Evolutionary conservation across 192 early-diverging fungal genomes (phyloP), one percentile per base, ranked within the genome.

Genomic region (Phycomyces nitens): DNA sequence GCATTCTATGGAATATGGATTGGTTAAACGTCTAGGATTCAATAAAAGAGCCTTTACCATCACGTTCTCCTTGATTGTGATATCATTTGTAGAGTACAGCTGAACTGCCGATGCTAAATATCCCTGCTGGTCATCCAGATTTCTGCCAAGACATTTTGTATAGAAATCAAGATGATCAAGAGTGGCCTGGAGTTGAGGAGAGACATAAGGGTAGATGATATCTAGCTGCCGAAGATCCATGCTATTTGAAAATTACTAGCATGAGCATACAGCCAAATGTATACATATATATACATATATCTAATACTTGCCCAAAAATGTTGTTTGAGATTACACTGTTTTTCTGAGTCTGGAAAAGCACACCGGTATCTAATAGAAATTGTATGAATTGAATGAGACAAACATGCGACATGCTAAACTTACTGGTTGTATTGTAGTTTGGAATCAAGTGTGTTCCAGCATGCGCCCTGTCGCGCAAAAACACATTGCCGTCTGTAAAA

Each of bases 41-140:
- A 22, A 16, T 8, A 0, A 16, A 16, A 21, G 40, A 44, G 27
- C 42, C 23, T 10, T 69, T 69, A 69, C 67, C 51, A 69, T 34
- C 27, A 69, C 62, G 23, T 69, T 69, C 21, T 69, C 23, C 22
- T 41, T 43, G 16, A 69, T 69, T 21, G 67, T 69, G 20, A 69
- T 69, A n/a, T 62, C 60, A 38, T 61, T 69, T 14, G 59, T 56
- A 16, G 16, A 21, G 11, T 47, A 50, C 11, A 69, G 60, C 26
- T 69, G 67, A 52, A 69, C 53, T 10, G 52, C 67, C 16, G 67
- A 69, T 24, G 53, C 60, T 47, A 69, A 24, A 50, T 62, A 69
- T 9, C 67, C 67, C 49, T 69, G 67, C 21, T 69, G 34, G 47
- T 69, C 44, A n/a, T 21, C 42, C 16, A 16, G 20, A 7, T 41